Evolutionary conservation across 331 rosid species (phyloP).

Genomic region (Dryas integrifolia): DNA sequence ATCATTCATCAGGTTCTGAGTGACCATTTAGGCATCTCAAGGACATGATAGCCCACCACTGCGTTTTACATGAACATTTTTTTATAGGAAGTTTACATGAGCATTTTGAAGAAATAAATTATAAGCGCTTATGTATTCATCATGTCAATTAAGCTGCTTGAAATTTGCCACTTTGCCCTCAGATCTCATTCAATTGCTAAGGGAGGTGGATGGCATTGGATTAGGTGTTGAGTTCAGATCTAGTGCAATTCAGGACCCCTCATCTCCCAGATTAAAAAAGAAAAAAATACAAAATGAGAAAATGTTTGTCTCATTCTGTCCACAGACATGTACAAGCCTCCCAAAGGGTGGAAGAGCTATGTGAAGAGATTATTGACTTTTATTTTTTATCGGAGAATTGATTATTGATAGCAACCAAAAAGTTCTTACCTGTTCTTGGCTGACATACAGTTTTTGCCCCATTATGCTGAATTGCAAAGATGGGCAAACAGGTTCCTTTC

Average conservation of each 20-base stretch:
- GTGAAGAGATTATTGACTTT: not conserved
- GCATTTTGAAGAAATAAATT: no score
- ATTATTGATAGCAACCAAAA: not conserved
- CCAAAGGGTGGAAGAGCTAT: not conserved
- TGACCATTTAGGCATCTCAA: conserved; percentile 5
- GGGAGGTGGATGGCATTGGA: not conserved
- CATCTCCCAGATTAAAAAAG: no score
- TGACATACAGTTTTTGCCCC: conserved; percentile 89
- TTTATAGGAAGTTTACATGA: not conserved
- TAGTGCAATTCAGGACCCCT: not conserved
- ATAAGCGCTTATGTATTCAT: not conserved
- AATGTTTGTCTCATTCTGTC: not conserved
- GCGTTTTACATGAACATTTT: not conserved
- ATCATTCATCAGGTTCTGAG: not conserved
- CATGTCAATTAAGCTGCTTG: not conserved
- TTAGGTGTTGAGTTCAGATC: not conserved
- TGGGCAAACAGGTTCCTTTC: conserved; percentile 95
- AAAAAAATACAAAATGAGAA: not conserved
- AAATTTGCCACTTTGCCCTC: not conserved
- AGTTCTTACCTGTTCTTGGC: conserved; percentile 78
- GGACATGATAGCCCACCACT: not conserved
- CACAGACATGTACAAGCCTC: not conserved
- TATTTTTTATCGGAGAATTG: no score
- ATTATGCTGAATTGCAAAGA: conserved; percentile 90
- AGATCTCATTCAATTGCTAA: not conserved